Base-by-base conservation (phyloP, 306 rosid genomes). In the Fragaria iinumae region DNA sequence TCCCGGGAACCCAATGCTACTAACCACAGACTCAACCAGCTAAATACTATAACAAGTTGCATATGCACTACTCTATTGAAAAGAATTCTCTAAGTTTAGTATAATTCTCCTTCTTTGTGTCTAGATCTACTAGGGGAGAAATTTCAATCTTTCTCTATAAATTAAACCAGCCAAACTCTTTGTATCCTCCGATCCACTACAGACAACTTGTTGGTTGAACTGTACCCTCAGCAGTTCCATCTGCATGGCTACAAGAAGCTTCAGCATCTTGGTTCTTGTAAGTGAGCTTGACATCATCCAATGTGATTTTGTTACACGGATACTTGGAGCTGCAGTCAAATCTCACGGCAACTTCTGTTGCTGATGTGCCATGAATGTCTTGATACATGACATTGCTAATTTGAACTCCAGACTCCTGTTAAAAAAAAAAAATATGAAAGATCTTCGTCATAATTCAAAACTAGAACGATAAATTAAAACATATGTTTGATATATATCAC, bases 201-300 rank as follows among this genome's bases (percentile, higher is more conserved):
- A 86, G 62, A 63, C 89, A 83, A 69, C 52, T 68, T 13, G 72
- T 17, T 1, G 89, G 87, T 18, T 78, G 80, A 69, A 86, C 83
- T 6, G 65, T 2, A 41, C 84, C 89, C 23, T 60, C 48, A n/a
- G 82, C 8, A 23, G 50, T 53, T 59, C 89, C 87, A 12, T 0
- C 16, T 1, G 79, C 87, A 60, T 86, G 60, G 70, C 1, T 17
- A 11, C 87, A 83, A 0, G 73, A 80, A 16, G 82, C 76, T 72
- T 67, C 47, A 8, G 85, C 77, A 2, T 8, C 59, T 60, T 86
- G 56, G 47, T 77, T 44, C 23, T 75, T 17, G 59, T 73, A 78
- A 14, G 63, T 86, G 14, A 86, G 66, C 23, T 78, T 83, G 2
- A 83, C 77, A 34, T 80, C 77, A 34, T 80, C 34, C 23, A 80